phyloP scores from a whole-genome alignment of 2,329 filamentous ascomycete species.

The Cryphonectria japonica region DNA sequence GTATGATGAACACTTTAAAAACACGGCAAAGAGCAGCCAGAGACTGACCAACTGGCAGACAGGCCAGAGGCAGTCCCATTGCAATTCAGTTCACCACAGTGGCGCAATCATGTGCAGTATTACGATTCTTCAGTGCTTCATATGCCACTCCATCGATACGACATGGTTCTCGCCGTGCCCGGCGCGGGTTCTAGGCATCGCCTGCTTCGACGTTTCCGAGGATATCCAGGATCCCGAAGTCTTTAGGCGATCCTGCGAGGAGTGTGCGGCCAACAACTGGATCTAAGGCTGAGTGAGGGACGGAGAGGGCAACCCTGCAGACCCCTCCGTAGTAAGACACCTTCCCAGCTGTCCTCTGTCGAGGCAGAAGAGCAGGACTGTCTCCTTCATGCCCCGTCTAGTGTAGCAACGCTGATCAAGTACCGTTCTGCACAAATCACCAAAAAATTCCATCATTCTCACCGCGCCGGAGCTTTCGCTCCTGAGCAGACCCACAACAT shows the following conservation, averaged over 20 bases:
- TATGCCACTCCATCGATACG: background rate
- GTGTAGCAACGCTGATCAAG: background rate
- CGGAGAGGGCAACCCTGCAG: background rate
- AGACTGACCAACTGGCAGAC: background rate
- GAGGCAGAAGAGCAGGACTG: background rate
- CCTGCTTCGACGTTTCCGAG: background rate
- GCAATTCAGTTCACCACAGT: background rate
- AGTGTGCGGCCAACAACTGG: conserved; percentile 1
- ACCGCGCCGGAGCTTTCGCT: background rate
- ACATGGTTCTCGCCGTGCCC: background rate
- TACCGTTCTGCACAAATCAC: background rate
- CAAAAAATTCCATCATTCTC: background rate
- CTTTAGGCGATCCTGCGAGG: background rate
- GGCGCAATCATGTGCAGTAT: background rate
- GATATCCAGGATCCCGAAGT: background rate
- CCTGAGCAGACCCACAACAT: background rate
- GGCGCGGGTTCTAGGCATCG: background rate
- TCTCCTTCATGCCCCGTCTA: background rate
- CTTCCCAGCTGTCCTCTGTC: background rate
- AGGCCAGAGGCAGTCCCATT: background rate
- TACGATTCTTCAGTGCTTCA: background rate
- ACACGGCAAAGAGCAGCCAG: background rate
- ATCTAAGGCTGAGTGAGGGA: background rate
- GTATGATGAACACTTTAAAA: background rate
- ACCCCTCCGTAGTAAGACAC: background rate